phyloP scores from a whole-genome alignment of 2,329 filamentous ascomycete genomes.

The Erysiphe pulchra region DNA sequence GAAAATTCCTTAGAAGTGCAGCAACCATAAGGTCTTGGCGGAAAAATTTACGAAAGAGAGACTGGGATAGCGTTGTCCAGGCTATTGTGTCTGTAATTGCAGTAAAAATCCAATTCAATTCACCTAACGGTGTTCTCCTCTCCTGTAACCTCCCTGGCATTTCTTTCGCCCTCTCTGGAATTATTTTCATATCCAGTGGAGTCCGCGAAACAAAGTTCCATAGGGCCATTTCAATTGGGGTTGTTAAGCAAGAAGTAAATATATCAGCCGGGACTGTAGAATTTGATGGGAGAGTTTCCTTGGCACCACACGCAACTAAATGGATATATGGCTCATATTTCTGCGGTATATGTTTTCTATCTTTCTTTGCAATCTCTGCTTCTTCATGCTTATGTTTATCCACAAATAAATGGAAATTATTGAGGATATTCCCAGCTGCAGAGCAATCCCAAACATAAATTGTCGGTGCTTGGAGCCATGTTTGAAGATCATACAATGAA shows the following conservation, averaged over 20 bases:
- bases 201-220: conserved; percentile 94
- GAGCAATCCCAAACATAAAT: conserved; percentile 97
- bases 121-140: conserved; percentile 73
- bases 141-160: conserved; percentile 83
- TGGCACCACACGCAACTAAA: conserved; percentile 69
- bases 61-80: conserved; percentile 79
- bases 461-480: conserved; percentile 85
- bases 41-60: conserved; percentile 90
- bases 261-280: conserved; percentile 80
- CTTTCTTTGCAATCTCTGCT: conserved; percentile 39
- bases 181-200: conserved; percentile 32
- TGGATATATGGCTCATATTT: conserved; percentile 51
- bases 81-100: conserved; percentile 97
- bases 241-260: conserved; percentile 88
- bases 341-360: conserved; percentile 64
- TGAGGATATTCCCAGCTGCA: conserved; percentile 82
- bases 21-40: conserved; percentile 98
- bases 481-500: conserved; percentile 79
- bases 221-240: conserved; percentile 89
- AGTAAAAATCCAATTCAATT: conserved; percentile 98
- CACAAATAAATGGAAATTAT: conserved; percentile 81
- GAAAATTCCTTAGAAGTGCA: conserved; percentile 83
- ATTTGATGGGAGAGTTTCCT: conserved; percentile 85
- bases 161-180: conserved; percentile 61
- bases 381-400: conserved; percentile 89